Conservation (phyloP, 768 basidiomycete species). For the Leccinum boreale region DNA sequence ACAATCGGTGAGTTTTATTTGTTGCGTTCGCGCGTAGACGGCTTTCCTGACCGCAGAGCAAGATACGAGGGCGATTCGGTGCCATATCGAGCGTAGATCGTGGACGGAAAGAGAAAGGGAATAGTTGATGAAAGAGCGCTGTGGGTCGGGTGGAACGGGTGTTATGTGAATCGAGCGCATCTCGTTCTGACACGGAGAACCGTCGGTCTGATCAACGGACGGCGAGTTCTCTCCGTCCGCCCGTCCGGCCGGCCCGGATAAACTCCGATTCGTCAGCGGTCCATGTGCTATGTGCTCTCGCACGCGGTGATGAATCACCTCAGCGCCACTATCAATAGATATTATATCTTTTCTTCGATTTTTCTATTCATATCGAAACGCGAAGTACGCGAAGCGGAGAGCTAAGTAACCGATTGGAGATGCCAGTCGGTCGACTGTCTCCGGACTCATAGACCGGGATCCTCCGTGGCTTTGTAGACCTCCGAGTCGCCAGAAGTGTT, state of each 20-base stretch:
- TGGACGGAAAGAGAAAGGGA: background rate
- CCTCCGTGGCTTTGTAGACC: too few relatives aligned
- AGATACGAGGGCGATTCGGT: conserved; percentile 21
- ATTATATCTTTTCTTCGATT: too few relatives aligned
- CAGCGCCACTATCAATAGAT: background rate
- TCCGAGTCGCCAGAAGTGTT: too few relatives aligned
- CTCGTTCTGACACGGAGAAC: background rate
- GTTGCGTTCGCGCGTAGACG: background rate
- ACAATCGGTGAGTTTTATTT: background rate
- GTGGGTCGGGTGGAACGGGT: background rate
- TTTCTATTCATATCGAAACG: too few relatives aligned
- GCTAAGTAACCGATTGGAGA: too few relatives aligned
- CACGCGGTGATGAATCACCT: background rate
- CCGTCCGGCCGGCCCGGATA: background rate
- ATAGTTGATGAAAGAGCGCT: background rate
- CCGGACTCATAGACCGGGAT: too few relatives aligned
- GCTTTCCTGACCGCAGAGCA: conserved; percentile 33
- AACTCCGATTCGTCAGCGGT: background rate
- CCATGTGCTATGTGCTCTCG: background rate
- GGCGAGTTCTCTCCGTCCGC: background rate
- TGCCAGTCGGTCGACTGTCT: too few relatives aligned
- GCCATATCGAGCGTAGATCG: background rate
- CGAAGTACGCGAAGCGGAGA: background rate
- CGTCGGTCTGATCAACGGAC: background rate
- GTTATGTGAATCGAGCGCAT: background rate